Evolutionary conservation across 148 eudicot genomes (phyloP).

Genomic region (Vaccinium myrtillus): DNA sequence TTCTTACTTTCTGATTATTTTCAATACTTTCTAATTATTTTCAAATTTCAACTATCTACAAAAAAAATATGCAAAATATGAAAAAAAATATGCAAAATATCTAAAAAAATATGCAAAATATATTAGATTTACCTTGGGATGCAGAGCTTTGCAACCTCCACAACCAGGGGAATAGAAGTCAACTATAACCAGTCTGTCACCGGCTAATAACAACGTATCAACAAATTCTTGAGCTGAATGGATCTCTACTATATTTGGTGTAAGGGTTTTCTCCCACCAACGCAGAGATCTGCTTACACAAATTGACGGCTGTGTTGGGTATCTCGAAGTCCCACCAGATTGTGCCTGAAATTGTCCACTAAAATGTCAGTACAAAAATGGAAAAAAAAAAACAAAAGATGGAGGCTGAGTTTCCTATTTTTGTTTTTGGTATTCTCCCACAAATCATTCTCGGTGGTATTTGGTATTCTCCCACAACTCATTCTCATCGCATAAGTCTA

Average conservation of each 20-base stretch:
- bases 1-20: too few relatives aligned
- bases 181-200: conserved; percentile 73
- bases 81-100: too few relatives aligned
- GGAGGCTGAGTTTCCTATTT: too few relatives aligned
- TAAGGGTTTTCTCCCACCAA: conserved; percentile 94
- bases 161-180: conserved; percentile 93
- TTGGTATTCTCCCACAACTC: too few relatives aligned
- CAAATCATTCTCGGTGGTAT: too few relatives aligned
- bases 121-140: conserved; percentile 66
- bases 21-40: too few relatives aligned
- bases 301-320: conserved; percentile 19
- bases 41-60: too few relatives aligned
- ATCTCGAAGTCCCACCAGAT: background rate
- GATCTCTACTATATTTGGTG: conserved; percentile 80
- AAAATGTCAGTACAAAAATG: background rate
- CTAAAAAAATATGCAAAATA: background rate
- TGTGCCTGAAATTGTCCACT: conserved; percentile 41
- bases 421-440: too few relatives aligned
- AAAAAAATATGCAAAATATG: background rate
- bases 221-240: conserved; percentile 70
- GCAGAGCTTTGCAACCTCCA: conserved; percentile 89
- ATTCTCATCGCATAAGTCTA: too few relatives aligned
- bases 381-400: background rate
- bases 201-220: conserved; percentile 51
- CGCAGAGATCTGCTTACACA: conserved; percentile 57